These are phyloP conservation scores for Colletotrichum endophyticum DNA, from an alignment of 2,329 filamentous ascomycete genomes.

Conservation along the genomic window DNA sequence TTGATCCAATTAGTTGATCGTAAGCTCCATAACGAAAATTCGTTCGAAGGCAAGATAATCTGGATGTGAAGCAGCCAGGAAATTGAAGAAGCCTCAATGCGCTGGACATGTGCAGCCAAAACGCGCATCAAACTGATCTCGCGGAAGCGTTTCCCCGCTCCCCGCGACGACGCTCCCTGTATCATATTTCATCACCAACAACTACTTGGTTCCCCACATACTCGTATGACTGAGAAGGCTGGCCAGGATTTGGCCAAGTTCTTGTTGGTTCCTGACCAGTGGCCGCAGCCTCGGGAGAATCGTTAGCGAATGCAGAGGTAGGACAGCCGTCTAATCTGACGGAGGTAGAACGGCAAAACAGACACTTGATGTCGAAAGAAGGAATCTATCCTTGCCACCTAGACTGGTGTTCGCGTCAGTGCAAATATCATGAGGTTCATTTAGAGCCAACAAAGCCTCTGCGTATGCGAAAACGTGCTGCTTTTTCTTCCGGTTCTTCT, in stretches of 20 bases:
- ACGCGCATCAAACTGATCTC: background rate
- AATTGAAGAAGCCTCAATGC: background rate
- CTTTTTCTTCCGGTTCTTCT: rapidly evolving
- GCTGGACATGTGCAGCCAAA: rapidly evolving
- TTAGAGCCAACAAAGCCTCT: background rate
- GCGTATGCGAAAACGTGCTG: rapidly evolving
- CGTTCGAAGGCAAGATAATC: rapidly evolving
- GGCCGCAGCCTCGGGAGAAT: background rate
- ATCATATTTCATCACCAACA: background rate
- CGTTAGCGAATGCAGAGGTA: background rate
- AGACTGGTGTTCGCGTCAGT: background rate
- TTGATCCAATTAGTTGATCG: background rate
- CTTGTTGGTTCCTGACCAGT: background rate
- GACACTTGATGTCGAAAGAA: background rate
- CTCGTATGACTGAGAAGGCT: background rate
- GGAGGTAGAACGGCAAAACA: background rate
- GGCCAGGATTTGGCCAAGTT: rapidly evolving
- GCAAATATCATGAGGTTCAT: background rate
- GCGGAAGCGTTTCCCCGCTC: background rate
- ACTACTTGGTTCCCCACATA: background rate
- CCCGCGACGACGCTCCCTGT: background rate
- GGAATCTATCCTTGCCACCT: background rate
- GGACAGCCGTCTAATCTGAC: rapidly evolving
- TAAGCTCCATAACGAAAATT: rapidly evolving
- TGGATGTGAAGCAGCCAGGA: background rate